Evolutionary conservation across 805 yeast genomes (phyloP).

Genomic region (Teunomyces kruisii): DNA sequence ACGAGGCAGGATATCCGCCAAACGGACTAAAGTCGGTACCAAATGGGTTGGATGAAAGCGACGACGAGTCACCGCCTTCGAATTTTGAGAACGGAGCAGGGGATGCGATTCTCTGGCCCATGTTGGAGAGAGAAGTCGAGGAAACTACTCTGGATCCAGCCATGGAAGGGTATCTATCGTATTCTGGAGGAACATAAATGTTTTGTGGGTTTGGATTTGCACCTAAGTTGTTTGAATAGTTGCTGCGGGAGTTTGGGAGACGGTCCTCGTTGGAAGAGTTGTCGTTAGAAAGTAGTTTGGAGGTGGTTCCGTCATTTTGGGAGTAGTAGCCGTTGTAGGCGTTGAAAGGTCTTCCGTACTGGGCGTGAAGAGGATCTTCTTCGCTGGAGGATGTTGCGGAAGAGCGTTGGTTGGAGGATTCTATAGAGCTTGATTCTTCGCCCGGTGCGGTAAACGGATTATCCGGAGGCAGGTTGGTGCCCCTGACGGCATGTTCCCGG

Average conservation of each 20-base stretch:
- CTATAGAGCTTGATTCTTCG: conserved; percentile 10
- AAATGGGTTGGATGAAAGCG: conserved; percentile 21
- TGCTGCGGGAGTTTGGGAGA: conserved; percentile 4
- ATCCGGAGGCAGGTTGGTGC: conserved; percentile 4
- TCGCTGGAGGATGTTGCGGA: conserved; percentile 9
- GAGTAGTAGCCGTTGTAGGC: conserved; percentile 43
- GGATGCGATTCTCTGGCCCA: conserved; percentile 6
- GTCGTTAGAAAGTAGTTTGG: conserved; percentile 32
- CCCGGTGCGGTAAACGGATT: conserved; percentile 13
- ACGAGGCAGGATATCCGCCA: conserved; percentile 30
- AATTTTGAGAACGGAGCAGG: conserved; percentile 3
- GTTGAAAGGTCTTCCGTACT: conserved; percentile 38
- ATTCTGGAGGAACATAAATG: conserved; percentile 52
- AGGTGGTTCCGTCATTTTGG: conserved; percentile 37
- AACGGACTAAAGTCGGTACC: conserved; percentile 26
- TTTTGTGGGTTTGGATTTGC: conserved; percentile 10
- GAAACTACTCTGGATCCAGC: conserved; percentile 60
- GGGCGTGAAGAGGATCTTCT: conserved; percentile 18
- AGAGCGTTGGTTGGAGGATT: conserved; percentile 10
- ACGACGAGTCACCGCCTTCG: conserved; percentile 12
- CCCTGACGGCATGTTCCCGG: conserved; percentile 1
- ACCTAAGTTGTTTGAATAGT: conserved; percentile 6
- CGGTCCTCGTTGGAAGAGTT: conserved; percentile 13
- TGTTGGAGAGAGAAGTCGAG: conserved; percentile 30
- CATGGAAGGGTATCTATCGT: conserved; percentile 67